Conservation (phyloP, 768 basidiomycete species). For the Gelatoporia subvermispora region DNA sequence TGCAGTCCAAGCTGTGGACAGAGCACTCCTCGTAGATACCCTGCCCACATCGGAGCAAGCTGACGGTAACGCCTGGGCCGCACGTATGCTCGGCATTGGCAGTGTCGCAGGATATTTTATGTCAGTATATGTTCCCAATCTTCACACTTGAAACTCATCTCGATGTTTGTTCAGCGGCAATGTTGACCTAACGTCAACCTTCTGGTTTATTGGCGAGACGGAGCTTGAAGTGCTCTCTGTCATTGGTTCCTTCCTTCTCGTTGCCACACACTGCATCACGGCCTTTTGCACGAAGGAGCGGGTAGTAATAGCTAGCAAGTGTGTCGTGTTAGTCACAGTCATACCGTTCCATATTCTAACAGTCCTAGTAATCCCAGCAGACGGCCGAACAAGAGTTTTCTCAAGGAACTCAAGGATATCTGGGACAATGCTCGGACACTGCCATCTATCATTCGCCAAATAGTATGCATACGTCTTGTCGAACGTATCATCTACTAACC, state of each 20-base stretch:
- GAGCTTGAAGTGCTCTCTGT: slow-evolving; percentile 81
- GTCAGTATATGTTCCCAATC: slow-evolving; percentile 40
- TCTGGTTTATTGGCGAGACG: slow-evolving; percentile 74
- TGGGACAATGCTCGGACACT: slow-evolving; percentile 66
- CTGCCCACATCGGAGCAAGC: slow-evolving; percentile 73
- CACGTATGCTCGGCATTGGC: slow-evolving; percentile 85
- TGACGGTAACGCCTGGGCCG: slow-evolving; percentile 91
- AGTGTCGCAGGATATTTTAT: slow-evolving; percentile 84
- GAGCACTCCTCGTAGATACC: slow-evolving; percentile 85
- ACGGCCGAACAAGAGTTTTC: slow-evolving; percentile 28
- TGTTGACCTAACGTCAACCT: slow-evolving; percentile 60
- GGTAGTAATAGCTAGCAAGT: slow-evolving; percentile 49
- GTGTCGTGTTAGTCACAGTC: slow-evolving; percentile 10
- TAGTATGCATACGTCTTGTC: slow-evolving; percentile 47
- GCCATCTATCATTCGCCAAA: slow-evolving; percentile 71
- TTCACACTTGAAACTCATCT: neutral
- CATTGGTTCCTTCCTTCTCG: slow-evolving; percentile 62
- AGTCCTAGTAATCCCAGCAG: slow-evolving; percentile 6
- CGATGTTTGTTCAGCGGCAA: slow-evolving; percentile 55
- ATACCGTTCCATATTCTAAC: neutral
- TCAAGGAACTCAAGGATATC: slow-evolving; percentile 55
- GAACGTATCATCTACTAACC: neutral
- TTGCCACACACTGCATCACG: slow-evolving; percentile 61
- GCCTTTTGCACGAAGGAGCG: slow-evolving; percentile 64
- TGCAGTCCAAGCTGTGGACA: slow-evolving; percentile 82